Base-by-base conservation (phyloP, 169 alveolate species). In the Plasmodium billcollinsi region DNA sequence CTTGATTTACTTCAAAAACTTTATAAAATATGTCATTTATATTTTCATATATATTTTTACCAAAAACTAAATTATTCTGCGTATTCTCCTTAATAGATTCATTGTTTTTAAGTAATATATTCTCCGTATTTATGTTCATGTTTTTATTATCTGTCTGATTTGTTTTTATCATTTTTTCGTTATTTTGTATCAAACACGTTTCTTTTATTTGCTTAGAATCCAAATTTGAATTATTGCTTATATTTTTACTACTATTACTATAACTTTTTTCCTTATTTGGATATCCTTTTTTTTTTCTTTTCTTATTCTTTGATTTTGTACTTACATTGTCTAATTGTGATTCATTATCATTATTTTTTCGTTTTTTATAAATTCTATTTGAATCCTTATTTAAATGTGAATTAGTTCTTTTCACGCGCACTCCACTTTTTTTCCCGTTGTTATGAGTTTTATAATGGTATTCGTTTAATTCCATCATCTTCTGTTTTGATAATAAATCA, bases 51-150 rank as follows among this genome's bases (percentile, higher is more conserved):
- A 65, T 63, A 39, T 50, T 65, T 66, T 65, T 29, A 24, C 89
- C 89, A 43, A 78, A 66, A 45, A 78, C 89, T 67, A 78, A 58
- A 47, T 43, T 21, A 29, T 78, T 66, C 14, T 71, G 20, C 67
- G 29, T 52, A 33, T 58, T 43, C 29, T 52, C 71, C 54, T 21
- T 15, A 26, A 33, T 3, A 2, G 52, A 47, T 29, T 49, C 89
- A 45, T 78, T 59, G 20, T 33, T 59, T 39, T 26, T 61, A 33
- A 47, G 49, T 49, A 78, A 49, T 18, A 14, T 50, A 47, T 78
- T 67, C 0, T 50, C 62, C 12, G 14, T 65, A 49, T 45, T 56
- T 9, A 12, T 20, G 15, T 24, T 47, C 3, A 12, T 12, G 50
- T 29, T 8, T 5, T 9, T 66, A 20, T 11, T 43, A 52, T 3